These are phyloP conservation scores for Sporopachydermia cereana DNA, from an alignment of 1,139 yeast genomes.

Conservation along the genomic window DNA sequence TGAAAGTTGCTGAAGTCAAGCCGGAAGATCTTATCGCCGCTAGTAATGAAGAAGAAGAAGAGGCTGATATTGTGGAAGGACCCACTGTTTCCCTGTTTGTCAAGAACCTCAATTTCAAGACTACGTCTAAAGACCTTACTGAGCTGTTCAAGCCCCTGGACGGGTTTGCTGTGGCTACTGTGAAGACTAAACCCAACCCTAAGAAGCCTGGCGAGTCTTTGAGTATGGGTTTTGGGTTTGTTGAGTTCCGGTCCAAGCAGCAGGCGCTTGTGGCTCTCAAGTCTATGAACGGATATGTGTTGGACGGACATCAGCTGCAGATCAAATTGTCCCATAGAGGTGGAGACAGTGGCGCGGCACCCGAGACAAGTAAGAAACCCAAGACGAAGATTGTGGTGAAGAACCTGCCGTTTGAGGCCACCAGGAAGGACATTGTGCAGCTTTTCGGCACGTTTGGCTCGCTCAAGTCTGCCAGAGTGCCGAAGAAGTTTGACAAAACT, in stretches of 20 bases:
- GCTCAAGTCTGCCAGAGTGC: slow-evolving; percentile 88
- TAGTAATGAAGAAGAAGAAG: slow-evolving; percentile 17
- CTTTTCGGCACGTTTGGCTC: slow-evolving; percentile 91
- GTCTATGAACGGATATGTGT: slow-evolving; percentile 61
- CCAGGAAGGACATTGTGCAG: slow-evolving; percentile 83
- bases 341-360: slow-evolving; percentile 19
- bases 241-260: slow-evolving; percentile 68
- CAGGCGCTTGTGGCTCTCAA: slow-evolving; percentile 69
- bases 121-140: slow-evolving; percentile 48
- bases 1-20: background rate
- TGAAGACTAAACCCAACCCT: slow-evolving; percentile 84
- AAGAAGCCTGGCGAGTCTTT: slow-evolving; percentile 50
- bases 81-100: slow-evolving; percentile 82
- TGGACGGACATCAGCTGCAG: slow-evolving; percentile 86
- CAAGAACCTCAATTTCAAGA: slow-evolving; percentile 81
- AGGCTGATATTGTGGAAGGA: slow-evolving; percentile 27
- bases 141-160: slow-evolving; percentile 55
- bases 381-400: slow-evolving; percentile 78
- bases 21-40: slow-evolving; percentile 6
- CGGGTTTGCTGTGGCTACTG: slow-evolving; percentile 76
- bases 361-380: slow-evolving; percentile 26
- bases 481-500: slow-evolving; percentile 87
- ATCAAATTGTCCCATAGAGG: slow-evolving; percentile 79
- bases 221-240: slow-evolving; percentile 98
- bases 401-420: slow-evolving; percentile 94